Evolutionary conservation across 352 stramenopile genomes (phyloP).

Genomic region (Phytophthora pisi): DNA sequence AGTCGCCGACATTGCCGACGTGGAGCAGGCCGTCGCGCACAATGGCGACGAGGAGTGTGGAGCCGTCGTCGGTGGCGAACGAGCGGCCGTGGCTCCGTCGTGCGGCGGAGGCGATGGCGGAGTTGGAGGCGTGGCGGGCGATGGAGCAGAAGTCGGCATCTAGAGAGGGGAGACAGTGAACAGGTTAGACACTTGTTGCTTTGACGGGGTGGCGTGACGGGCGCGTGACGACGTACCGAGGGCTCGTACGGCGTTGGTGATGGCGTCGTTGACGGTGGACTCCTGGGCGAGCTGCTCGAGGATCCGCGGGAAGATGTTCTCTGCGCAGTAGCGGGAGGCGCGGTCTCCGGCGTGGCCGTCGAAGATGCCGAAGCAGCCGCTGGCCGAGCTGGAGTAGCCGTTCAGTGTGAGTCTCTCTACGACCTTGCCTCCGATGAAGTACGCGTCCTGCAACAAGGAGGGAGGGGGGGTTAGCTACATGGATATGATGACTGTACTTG

Average conservation of each 20-base stretch:
- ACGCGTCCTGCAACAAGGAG: constrained; percentile 58
- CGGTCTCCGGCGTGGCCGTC: constrained; percentile 83
- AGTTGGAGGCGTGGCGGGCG: constrained; percentile 47
- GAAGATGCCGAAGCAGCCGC: constrained; percentile 84
- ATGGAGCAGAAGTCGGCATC: constrained; percentile 77
- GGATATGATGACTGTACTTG: not conserved
- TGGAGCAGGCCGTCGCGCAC: constrained; percentile 72
- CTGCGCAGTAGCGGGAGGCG: constrained; percentile 77
- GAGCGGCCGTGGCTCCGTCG: constrained; percentile 37
- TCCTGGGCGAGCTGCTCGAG: constrained; percentile 44
- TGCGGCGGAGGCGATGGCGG: constrained; percentile 28
- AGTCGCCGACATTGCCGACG: constrained; percentile 86
- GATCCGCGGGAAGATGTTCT: constrained; percentile 76
- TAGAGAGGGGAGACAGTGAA: constrained; percentile 9
- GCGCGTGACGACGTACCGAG: constrained; percentile 45
- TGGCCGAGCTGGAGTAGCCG: constrained; percentile 62
- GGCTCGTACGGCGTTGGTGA: constrained; percentile 60
- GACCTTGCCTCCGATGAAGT: constrained; percentile 76
- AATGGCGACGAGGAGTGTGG: constrained; percentile 78
- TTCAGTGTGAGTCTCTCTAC: constrained; percentile 77
- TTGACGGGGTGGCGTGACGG: not conserved
- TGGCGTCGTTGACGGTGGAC: constrained; percentile 54
- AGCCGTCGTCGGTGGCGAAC: constrained; percentile 79
- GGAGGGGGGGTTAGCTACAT: not conserved
- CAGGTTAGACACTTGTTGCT: constrained; percentile 3